Percentiles rank a stretch among this genome's conserved stretches.
These are phyloP conservation scores for Pichia ethanolica DNA, from an alignment of 805 yeast species.

Conservation along the genomic window DNA sequence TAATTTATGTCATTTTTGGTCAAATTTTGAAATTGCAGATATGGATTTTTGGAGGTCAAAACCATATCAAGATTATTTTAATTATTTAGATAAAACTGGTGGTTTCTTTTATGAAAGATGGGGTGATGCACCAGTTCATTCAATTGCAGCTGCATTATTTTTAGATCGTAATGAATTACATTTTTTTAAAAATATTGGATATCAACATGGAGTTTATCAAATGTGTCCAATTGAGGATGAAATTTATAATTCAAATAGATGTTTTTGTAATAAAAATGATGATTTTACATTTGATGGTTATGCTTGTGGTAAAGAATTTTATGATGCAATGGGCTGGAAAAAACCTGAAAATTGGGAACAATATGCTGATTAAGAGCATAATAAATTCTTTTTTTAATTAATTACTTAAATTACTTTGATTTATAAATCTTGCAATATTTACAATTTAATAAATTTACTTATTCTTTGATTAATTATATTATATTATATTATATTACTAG, in stretches of 20 bases:
- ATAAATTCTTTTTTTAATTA: too few species aligned
- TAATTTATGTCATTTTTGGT: constrained; percentile 78
- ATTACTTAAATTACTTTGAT: too few species aligned
- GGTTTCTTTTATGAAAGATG: constrained; percentile 85
- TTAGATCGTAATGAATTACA: constrained; percentile 51
- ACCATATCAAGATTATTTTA: constrained; percentile 52
- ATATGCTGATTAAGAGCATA: constrained; percentile 10
- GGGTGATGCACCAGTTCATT: constrained; percentile 94
- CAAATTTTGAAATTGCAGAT: constrained; percentile 70
- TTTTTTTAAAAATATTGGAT: constrained; percentile 70
- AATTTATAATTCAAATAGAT: constrained; percentile 23
- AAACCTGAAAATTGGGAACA: constrained; percentile 26
- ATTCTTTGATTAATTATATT: too few species aligned
- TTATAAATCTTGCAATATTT: too few species aligned
- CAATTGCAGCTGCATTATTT: constrained; percentile 62
- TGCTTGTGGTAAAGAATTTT: constrained; percentile 29
- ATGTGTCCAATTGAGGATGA: constrained; percentile 36
- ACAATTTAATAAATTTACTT: too few species aligned
- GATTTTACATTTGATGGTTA: constrained; percentile 34
- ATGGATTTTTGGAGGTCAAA: constrained; percentile 58
- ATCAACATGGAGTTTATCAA: constrained; percentile 47
- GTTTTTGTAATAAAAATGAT: constrained; percentile 32
- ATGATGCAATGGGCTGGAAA: constrained; percentile 19
- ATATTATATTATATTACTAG: too few species aligned
- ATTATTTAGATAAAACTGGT: constrained; percentile 56